Evolutionary conservation across 495 filamentous ascomycete species (phyloP), one percentile per base, ranked within the genome.

Genomic region (Podospora bellae-mahoneyi): DNA sequence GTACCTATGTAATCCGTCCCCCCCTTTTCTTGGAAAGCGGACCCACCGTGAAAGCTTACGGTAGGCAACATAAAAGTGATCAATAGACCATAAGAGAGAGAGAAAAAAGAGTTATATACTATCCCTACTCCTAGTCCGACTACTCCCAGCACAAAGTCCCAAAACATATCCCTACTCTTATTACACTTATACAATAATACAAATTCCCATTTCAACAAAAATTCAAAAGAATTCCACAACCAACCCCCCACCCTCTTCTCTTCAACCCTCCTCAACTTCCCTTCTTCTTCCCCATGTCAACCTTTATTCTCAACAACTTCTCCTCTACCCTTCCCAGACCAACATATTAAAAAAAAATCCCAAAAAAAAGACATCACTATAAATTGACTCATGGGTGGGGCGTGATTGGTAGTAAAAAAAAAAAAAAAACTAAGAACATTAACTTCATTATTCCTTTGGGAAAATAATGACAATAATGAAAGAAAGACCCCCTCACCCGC

Each of bases 111-210:
- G 26, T 34, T 60, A 54, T 58, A 19, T 58, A 58, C 55, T 58
- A 58, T 0, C 13, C 39, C 39, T 48, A 48, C 39, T 48, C 15
- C 39, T 32, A 32, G 4, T 48, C 15, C 39, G 7, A 32, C 30
- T 32, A 32, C 30, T 32, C 30, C 30, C 30, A 23, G 30, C 7
- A 7, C 4, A 32, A 32, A 32, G 7, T 5, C 30, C 30, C 19
- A 34, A 59, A 63, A 23, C 23, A 23, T n/a, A 63, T 63, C 34
- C 30, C 61, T 32, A 4, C 30, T 32, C 30, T 58, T 58, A 58
- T 58, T 58, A 58, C 19, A 58, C 55, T 58, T 58, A 58, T 58
- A 58, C 55, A 58, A 19, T 58, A 58, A 58, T 39, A n/a, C 60
- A 39, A 27, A n/a, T 53, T 28, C 48, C 20, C 58, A 28, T 48